Conservation (phyloP, 2,329 filamentous ascomycete species). For the Colletotrichum tanaceti region DNA sequence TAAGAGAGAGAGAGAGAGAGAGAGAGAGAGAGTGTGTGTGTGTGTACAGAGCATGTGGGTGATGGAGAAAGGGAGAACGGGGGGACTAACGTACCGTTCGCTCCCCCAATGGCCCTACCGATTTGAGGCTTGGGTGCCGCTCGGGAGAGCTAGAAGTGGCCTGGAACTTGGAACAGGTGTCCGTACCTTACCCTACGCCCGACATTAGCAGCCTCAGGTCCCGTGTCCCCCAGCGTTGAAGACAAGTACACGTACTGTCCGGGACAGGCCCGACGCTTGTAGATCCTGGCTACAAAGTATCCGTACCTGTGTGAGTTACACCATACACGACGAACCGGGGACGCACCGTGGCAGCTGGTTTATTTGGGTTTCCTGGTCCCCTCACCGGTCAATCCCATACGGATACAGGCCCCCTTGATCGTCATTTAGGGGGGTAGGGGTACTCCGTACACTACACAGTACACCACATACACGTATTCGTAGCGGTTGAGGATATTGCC, state of each 20-base stretch:
- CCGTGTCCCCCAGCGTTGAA: background rate
- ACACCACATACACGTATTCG: too few relatives aligned
- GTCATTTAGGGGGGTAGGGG: constrained; percentile 2
- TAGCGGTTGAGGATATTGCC: constrained; percentile 32
- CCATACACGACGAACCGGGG: constrained; percentile 17
- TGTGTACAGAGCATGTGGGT: too few relatives aligned
- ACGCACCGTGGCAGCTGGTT: constrained; percentile 21
- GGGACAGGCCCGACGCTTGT: constrained; percentile 24
- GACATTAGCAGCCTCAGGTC: background rate
- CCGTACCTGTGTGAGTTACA: background rate
- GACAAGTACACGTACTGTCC: constrained; percentile 3
- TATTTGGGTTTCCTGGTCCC: constrained; percentile 6
- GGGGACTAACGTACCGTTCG: constrained; percentile 3
- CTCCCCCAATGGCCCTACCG: background rate
- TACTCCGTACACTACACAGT: too few relatives aligned
- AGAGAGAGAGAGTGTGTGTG: too few relatives aligned
- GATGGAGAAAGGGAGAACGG: too few relatives aligned
- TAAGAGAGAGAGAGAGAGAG: background rate
- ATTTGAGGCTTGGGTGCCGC: constrained; percentile 10
- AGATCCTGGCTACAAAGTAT: constrained; percentile 1
- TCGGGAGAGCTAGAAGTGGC: constrained; percentile 7
- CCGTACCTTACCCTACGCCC: background rate
- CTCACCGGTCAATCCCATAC: constrained; percentile 11
- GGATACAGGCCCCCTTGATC: constrained; percentile 12
- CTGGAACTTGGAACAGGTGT: background rate